Evolutionary conservation across 2,329 filamentous ascomycete genomes (phyloP), one percentile per base, ranked within the genome.

Genomic region (Colletotrichum zoysiae): DNA sequence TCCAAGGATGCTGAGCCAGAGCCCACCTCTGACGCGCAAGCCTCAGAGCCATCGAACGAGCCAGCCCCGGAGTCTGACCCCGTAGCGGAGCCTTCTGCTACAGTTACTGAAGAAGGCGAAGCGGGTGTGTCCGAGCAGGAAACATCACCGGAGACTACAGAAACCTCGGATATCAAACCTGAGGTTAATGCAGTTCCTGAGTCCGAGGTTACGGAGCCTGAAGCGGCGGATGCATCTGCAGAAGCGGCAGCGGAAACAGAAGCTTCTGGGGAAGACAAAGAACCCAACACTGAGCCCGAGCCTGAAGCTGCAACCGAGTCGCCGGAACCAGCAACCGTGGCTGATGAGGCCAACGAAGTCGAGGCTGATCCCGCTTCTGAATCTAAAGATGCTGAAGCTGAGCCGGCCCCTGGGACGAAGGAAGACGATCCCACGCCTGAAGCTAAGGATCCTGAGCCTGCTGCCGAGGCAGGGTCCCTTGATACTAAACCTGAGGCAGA

Each of bases 241-340:
- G 53, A 65, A 30, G 26, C 63, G 8, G 50, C 23, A 33, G 12
- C 61, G 20, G 53, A 58, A 26, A 9, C 53, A 38, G 63, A 65
- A 9, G 42, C 42, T 38, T 12, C 20, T 12, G 8, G 42, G 5
- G 63, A 65, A 38, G 40, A 42, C 14, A 40, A 58, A 14, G 16
- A 65, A 26, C 30, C 40, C 18, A 26, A 30, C n/a, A 40, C 51
- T 6, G 63, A 61, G 38, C 38, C 56, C 26, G 65, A 60, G n/a
- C 18, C 46, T 7, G 65, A 67, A 44, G 48, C 55, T 11, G 20
- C 18, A 56, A 30, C 53, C 30, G 53, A 38, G 11, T 14, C 33
- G 5, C 33, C 53, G 1, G 53, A 56, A 56, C 18, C 4, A 20
- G 20, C 20, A 12, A 2, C 33, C 6, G 12, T n/a, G 18, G 30